Evolutionary conservation across 2,329 filamentous ascomycete species (phyloP), one percentile per base, ranked within the genome.

Genomic region (Sordariomycetes sp.): DNA sequence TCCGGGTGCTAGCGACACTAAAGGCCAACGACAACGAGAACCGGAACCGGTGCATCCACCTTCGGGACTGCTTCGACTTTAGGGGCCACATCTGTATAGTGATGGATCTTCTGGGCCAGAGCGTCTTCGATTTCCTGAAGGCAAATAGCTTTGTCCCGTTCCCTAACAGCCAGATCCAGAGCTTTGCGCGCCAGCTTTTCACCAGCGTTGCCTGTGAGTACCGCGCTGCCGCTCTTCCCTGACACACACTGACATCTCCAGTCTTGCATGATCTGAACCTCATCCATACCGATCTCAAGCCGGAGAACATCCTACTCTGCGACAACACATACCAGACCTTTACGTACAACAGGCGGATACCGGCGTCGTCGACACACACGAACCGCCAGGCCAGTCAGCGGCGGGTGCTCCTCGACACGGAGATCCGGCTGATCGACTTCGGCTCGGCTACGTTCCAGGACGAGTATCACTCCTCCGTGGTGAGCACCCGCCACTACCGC

Each of bases 121-220:
- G 92, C 65, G 92, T 99, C 56, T 99, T 99, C 68, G 94, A 99
- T 72, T 99, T 99, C 64, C 78, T 99, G 53, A 99, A 99, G 74
- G 85, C 86, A 66, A 97, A 97, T 67, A 81, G 83, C 62, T 99
- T 99, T 67, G 90, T 96, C 20, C 94, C 94, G 0, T 99, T 99
- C 66, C 94, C 94, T 13, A 97, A 95, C 76, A 96, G 91, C 62
- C 94, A 99, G 71, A 99, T 99, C 59, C 94, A 97, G 70, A 92
- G 83, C 68, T 97, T 99, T 76, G 94, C 94, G 53, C 84, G 92
- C 54, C 94, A 99, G 68, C 77, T 99, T 17, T 88, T 99, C 60
- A 97, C 92, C n/a, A 97, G 92, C 66, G 95, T 99, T 66, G 94
- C 94, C 59, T 99, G 90, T 95, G 75, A 78, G 89, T 83, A 22